These are phyloP conservation scores for Epichloe sylvatica DNA, from an alignment of 2,329 filamentous ascomycete species.

Conservation along the genomic window DNA sequence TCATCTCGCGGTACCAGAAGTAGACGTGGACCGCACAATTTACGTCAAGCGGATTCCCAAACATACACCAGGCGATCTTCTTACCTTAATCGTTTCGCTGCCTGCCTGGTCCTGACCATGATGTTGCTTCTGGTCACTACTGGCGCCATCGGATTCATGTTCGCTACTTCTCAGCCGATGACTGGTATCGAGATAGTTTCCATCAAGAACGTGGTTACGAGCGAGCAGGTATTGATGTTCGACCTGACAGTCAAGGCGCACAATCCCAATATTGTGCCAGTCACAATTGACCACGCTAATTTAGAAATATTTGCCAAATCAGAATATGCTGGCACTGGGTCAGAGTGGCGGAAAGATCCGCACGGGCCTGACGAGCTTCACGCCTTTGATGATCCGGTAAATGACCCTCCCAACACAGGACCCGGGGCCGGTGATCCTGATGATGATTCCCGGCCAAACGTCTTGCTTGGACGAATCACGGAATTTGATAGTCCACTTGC, in stretches of 20 bases:
- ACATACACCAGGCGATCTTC: constrained; percentile 49
- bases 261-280: constrained; percentile 85
- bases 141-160: constrained; percentile 77
- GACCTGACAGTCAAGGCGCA: constrained; percentile 77
- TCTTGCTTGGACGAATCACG: constrained; percentile 80
- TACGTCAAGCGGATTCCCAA: constrained; percentile 62
- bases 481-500: constrained; percentile 76
- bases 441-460: constrained; percentile 53
- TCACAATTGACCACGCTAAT: constrained; percentile 75
- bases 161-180: constrained; percentile 81
- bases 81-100: constrained; percentile 62
- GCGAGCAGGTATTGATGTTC: constrained; percentile 88
- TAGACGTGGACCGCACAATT: constrained; percentile 38
- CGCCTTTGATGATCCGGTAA: constrained; percentile 18
- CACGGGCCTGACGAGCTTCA: constrained; percentile 15
- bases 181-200: constrained; percentile 62
- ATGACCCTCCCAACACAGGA: constrained; percentile 27
- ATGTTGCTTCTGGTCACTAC: constrained; percentile 70
- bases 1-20: constrained; percentile 43
- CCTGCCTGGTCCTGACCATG: constrained; percentile 70
- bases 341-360: constrained; percentile 40
- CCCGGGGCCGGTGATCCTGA: constrained; percentile 38
- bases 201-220: constrained; percentile 82
- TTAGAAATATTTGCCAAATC: constrained; percentile 92
- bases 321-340: constrained; percentile 63